phyloP scores from a whole-genome alignment of 768 basidiomycete species.

The Symmetrospora coprosmae region DNA sequence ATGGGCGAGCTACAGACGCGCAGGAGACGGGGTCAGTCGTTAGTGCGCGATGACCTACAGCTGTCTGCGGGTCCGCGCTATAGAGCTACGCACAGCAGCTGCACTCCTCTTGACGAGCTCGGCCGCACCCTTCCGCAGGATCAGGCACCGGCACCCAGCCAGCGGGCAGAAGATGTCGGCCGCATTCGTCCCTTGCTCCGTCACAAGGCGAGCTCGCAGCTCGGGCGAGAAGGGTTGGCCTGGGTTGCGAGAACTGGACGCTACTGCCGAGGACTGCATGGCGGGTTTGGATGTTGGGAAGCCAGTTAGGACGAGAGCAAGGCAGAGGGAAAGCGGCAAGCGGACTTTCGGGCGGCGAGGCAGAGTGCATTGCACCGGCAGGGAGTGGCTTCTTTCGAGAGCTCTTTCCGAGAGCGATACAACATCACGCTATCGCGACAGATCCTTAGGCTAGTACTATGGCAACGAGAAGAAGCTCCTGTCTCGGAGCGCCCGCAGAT shows the following conservation, averaged over 20 bases:
- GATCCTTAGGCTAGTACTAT: neutral
- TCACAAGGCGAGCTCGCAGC: neutral
- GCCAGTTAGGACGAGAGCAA: no score
- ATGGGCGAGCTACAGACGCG: neutral
- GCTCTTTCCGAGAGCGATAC: no score
- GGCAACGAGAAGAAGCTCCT: conserved; percentile 8
- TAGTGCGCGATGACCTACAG: neutral
- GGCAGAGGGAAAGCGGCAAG: no score
- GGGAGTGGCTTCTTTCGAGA: no score
- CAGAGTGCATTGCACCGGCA: no score
- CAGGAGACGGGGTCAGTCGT: neutral
- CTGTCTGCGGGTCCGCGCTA: neutral
- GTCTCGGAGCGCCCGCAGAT: conserved; percentile 10
- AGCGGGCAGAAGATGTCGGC: conserved; percentile 17
- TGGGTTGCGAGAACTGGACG: conserved; percentile 15
- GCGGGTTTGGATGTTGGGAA: no score
- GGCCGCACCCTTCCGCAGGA: conserved; percentile 15
- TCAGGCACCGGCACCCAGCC: conserved; percentile 9
- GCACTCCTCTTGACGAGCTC: neutral
- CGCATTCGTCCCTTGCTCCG: neutral
- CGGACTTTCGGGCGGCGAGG: no score
- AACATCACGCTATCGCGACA: no score
- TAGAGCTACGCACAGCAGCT: neutral
- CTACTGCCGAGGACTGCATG: neutral
- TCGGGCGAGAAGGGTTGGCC: neutral